Percentiles rank a stretch among this genome's conserved stretches.
These are phyloP conservation scores for Blepharisma japonicum DNA, from an alignment of 73 alveolate species.

Conservation along the genomic window DNA sequence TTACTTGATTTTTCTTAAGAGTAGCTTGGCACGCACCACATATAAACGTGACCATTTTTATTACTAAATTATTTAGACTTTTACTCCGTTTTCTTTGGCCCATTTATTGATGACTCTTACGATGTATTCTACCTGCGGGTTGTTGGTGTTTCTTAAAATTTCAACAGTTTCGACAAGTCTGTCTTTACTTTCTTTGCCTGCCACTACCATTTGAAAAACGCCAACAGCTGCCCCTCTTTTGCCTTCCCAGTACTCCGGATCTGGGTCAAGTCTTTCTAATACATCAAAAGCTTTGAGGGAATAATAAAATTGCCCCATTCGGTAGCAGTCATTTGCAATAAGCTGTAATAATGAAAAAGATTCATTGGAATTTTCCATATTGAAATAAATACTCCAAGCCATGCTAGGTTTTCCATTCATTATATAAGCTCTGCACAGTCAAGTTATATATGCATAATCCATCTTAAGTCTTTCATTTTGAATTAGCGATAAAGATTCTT, in stretches of 20 bases:
- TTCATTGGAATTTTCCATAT: conserved; percentile 95
- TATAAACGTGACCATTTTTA: conserved; percentile 75
- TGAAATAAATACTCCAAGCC: conserved; percentile 69
- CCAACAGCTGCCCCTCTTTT: conserved; percentile 90
- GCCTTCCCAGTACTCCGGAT: conserved; percentile 96
- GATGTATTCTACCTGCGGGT: conserved; percentile 86
- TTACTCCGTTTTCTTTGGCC: conserved; percentile 84
- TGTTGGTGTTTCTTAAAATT: conserved; percentile 77
- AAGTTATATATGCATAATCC: conserved; percentile 70
- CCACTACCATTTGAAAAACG: conserved; percentile 82
- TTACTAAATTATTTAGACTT: conserved; percentile 33
- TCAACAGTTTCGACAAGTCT: conserved; percentile 72
- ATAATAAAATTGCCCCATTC: conserved; percentile 98
- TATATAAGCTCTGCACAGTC: conserved; percentile 94
- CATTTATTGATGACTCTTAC: conserved; percentile 86
- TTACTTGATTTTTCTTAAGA: conserved; percentile 78
- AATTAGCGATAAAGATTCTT: conserved; percentile 76
- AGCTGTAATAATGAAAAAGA: conserved; percentile 81
- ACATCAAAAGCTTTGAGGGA: conserved; percentile 97
- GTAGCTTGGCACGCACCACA: conserved; percentile 77
- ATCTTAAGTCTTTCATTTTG: conserved; percentile 72
- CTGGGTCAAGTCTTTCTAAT: conserved; percentile 96
- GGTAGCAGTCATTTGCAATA: conserved; percentile 97
- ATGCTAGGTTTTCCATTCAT: conserved; percentile 89
- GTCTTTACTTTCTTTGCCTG: conserved; percentile 77